These are phyloP conservation scores for Dendrocalamus sinicus DNA, from an alignment of 176 grass and related monocot genomes.

Conservation along the genomic window DNA sequence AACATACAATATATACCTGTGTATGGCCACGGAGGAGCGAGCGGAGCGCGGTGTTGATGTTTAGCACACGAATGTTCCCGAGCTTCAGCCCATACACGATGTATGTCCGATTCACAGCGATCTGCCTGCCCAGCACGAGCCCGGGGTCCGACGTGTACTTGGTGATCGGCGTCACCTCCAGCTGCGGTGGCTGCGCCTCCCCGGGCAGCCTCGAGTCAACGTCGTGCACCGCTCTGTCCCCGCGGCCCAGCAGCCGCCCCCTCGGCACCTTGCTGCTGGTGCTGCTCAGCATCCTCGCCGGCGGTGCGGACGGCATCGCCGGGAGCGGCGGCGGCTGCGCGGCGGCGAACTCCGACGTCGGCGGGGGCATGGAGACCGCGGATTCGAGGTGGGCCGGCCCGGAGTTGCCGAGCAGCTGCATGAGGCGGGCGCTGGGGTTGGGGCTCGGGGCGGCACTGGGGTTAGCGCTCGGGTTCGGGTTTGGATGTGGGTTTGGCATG, in stretches of 20 bases:
- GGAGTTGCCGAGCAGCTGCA: conserved; percentile 88
- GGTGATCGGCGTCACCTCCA: conserved; percentile 97
- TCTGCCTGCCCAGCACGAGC: conserved; percentile 89
- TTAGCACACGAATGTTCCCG: conserved; percentile 88
- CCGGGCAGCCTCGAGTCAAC: conserved; percentile 88
- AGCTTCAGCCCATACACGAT: conserved; percentile 94
- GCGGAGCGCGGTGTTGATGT: conserved; percentile 94
- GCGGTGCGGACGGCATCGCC: conserved; percentile 69
- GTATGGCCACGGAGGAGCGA: conserved; percentile 94
- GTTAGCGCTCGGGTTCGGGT: conserved; percentile 45
- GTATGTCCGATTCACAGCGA: conserved; percentile 90
- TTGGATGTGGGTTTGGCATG: conserved; percentile 49
- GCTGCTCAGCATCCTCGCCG: conserved; percentile 67
- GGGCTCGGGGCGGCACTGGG: conserved; percentile 52
- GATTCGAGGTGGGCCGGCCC: conserved; percentile 65
- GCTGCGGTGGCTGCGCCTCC: conserved; percentile 86
- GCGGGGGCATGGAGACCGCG: conserved; percentile 72
- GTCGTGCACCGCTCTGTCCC: conserved; percentile 77
- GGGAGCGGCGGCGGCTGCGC: conserved; percentile 55
- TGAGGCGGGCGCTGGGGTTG: conserved; percentile 86
- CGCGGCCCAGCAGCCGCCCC: conserved; percentile 64
- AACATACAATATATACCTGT: conserved; percentile 59
- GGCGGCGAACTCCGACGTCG: conserved; percentile 53
- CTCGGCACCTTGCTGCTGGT: conserved; percentile 90
- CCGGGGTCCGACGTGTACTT: conserved; percentile 98